phyloP scores from a whole-genome alignment of 164 flowering plant species.

The Stephania japonica region DNA sequence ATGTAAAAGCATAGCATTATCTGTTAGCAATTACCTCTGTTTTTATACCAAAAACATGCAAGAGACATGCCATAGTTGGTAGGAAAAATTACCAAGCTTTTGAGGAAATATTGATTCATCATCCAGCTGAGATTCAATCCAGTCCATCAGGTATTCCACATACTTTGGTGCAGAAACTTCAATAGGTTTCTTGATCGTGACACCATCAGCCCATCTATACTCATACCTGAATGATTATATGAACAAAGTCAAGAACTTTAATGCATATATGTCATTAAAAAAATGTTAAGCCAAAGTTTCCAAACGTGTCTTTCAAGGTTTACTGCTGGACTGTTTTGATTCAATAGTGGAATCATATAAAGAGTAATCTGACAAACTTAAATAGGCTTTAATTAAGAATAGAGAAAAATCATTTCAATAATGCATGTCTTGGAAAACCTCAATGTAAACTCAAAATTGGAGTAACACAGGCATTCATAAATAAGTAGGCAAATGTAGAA shows the following conservation, averaged over 20 bases:
- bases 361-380: background rate
- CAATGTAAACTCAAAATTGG: background rate
- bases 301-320: background rate
- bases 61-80: background rate
- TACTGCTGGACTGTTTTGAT: background rate
- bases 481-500: background rate
- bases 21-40: background rate
- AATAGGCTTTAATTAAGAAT: background rate
- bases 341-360: background rate
- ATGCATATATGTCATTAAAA: background rate
- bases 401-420: background rate
- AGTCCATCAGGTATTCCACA: conserved; percentile 97
- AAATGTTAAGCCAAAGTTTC: background rate
- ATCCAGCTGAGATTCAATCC: conserved; percentile 95
- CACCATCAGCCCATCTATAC: conserved; percentile 99
- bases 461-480: too few species aligned
- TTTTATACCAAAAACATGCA: background rate
- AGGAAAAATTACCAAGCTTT: conserved; percentile 56
- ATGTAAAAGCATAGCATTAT: background rate
- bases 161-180: conserved; percentile 99
- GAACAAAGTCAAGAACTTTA: conserved; percentile 14
- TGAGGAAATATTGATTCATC: conserved; percentile 97
- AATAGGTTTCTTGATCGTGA: conserved; percentile 91
- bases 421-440: background rate
- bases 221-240: conserved; percentile 57